These are phyloP conservation scores for Spathaspora sp. DNA, from an alignment of 805 yeast genomes.

Conservation along the genomic window DNA sequence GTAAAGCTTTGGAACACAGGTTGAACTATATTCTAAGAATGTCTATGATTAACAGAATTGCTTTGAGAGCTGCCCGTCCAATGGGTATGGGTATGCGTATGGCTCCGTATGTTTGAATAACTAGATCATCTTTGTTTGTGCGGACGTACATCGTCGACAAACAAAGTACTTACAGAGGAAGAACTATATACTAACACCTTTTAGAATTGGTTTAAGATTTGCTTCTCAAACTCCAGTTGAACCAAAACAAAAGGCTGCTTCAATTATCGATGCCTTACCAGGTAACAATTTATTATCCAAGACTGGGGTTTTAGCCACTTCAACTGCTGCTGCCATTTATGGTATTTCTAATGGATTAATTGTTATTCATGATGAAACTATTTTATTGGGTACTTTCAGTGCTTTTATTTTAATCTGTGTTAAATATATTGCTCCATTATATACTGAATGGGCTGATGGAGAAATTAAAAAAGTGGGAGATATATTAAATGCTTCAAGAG, in stretches of 20 bases:
- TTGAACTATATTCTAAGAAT: slow-evolving; percentile 11
- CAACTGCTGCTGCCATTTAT: slow-evolving; percentile 90
- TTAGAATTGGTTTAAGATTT: slow-evolving; percentile 59
- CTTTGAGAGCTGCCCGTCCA: slow-evolving; percentile 42
- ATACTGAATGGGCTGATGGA: slow-evolving; percentile 89
- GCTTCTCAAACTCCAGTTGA: slow-evolving; percentile 69
- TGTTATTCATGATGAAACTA: slow-evolving; percentile 91
- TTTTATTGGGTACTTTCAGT: slow-evolving; percentile 74
- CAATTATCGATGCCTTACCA: slow-evolving; percentile 89
- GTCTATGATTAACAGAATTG: slow-evolving; percentile 43
- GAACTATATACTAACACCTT: slow-evolving; percentile 32
- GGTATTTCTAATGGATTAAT: slow-evolving; percentile 92
- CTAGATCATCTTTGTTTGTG: not conserved
- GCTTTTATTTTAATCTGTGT: slow-evolving; percentile 73
- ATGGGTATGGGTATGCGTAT: slow-evolving; percentile 41
- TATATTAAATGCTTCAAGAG: slow-evolving; percentile 82
- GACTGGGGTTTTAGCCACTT: slow-evolving; percentile 93
- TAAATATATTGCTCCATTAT: slow-evolving; percentile 89
- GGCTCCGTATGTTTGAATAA: slow-evolving; percentile 34
- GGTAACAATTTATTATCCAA: slow-evolving; percentile 84
- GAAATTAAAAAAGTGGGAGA: slow-evolving; percentile 78
- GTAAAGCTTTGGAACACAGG: slow-evolving; percentile 1
- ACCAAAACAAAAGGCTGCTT: slow-evolving; percentile 86
- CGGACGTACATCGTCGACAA: not conserved
- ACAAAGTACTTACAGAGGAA: not conserved